A percentile compares a stretch with the other conserved stretches of the same genome.
These are phyloP conservation scores for Stereocaulon alpinum DNA, from an alignment of 495 filamentous ascomycete genomes.

Conservation along the genomic window DNA sequence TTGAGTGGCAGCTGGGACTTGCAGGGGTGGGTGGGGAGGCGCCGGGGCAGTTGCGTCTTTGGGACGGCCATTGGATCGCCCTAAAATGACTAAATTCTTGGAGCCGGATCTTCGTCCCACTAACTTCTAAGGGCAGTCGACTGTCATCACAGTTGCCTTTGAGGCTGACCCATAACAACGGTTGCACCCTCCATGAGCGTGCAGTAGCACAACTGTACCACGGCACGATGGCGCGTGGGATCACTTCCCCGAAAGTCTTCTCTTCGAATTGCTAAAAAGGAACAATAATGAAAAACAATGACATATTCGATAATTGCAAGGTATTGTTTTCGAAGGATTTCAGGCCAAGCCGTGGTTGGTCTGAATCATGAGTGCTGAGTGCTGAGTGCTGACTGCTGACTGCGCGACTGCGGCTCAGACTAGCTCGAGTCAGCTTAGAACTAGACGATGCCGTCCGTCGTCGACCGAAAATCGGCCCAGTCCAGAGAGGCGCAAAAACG, in stretches of 20 bases:
- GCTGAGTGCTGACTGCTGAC: neutral
- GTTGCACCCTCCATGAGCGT: neutral
- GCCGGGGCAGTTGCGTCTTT: conserved; percentile 10
- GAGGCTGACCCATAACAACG: conserved; percentile 2
- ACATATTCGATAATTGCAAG: too few species aligned
- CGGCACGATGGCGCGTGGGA: conserved; percentile 7
- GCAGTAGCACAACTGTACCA: neutral
- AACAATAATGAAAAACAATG: neutral
- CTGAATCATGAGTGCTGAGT: neutral
- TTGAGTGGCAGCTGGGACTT: conserved; percentile 7
- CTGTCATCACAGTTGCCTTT: neutral
- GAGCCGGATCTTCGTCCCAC: neutral
- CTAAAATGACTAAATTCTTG: neutral
- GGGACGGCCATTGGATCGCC: conserved; percentile 5
- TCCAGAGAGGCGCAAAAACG: conserved; percentile 3
- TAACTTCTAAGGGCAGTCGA: neutral
- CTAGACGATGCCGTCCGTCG: neutral
- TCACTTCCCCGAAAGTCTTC: neutral
- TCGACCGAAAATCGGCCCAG: neutral
- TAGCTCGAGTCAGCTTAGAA: neutral
- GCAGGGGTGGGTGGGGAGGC: conserved; percentile 3
- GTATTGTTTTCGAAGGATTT: neutral
- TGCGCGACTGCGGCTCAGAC: neutral
- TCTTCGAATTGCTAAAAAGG: neutral
- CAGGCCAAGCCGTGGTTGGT: neutral